Conservation (phyloP, 2,329 filamentous ascomycete genomes). For the Monosporascus cannonballus region DNA sequence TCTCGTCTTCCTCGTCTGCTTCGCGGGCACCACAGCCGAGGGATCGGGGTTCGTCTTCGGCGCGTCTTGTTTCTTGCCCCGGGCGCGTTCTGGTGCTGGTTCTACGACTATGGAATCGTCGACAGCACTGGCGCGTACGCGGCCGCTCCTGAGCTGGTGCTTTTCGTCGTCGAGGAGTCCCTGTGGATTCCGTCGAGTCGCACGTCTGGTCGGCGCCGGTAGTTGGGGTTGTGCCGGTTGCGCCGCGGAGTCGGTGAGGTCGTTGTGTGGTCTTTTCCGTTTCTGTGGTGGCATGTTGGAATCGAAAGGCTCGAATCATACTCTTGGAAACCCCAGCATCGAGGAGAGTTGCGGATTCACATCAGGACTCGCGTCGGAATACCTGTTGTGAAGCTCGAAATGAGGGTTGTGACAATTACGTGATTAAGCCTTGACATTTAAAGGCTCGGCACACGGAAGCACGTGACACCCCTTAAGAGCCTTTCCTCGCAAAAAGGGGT, state of each 20-base stretch:
- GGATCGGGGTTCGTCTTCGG: slow-evolving; percentile 5
- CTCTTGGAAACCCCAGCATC: too few relatives aligned
- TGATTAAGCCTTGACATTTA: slow-evolving; percentile 3
- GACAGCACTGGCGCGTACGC: slow-evolving; percentile 12
- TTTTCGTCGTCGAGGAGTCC: slow-evolving; percentile 7
- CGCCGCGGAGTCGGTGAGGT: slow-evolving; percentile 4
- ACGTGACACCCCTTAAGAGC: slow-evolving; percentile 13
- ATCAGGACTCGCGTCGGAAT: too few relatives aligned
- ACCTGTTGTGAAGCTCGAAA: neutral
- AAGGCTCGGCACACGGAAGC: neutral
- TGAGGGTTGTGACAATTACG: slow-evolving; percentile 8
- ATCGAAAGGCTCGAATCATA: neutral
- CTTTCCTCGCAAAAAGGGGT: neutral
- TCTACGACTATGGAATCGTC: slow-evolving; percentile 5
- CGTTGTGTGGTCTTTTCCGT: slow-evolving; percentile 24
- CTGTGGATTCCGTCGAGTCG: slow-evolving; percentile 21
- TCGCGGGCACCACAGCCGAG: slow-evolving; percentile 1
- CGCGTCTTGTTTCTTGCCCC: slow-evolving; percentile 10
- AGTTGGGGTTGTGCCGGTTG: neutral
- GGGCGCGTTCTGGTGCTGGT: slow-evolving; percentile 1
- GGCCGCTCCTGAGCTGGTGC: slow-evolving; percentile 21
- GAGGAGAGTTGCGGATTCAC: too few relatives aligned
- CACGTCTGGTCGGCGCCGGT: slow-evolving; percentile 16
- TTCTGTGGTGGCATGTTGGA: slow-evolving; percentile 23
- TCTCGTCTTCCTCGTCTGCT: slow-evolving; percentile 11